A percentile compares a stretch with the other conserved stretches of the same genome.
Conservation (phyloP, 192 early-diverging fungal species). For the Entophlyctis helioformis region DNA sequence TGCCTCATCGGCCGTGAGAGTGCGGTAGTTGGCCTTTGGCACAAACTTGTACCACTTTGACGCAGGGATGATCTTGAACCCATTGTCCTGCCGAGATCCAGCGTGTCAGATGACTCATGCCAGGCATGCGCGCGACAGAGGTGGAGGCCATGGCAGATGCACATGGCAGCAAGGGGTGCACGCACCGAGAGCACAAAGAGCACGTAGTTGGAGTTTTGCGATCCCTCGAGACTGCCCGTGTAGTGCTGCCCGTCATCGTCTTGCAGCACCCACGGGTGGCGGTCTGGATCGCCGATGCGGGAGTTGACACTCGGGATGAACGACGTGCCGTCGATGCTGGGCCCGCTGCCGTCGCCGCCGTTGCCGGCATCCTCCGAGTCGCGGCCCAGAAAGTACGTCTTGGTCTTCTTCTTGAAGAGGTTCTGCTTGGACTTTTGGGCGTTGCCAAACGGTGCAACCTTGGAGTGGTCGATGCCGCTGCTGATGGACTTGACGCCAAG, state of each 20-base stretch:
- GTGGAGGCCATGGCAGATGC: too few species aligned
- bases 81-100: constrained; percentile 9
- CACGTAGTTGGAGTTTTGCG: background rate
- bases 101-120: background rate
- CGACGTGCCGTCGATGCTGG: too few species aligned
- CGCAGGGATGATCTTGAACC: constrained; percentile 26
- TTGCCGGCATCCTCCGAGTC: constrained; percentile 10
- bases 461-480: constrained; percentile 8
- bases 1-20: constrained; percentile 35
- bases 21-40: constrained; percentile 24
- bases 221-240: constrained; percentile 19
- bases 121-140: too few species aligned
- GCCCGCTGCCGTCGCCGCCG: constrained; percentile 2
- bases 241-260: constrained; percentile 18
- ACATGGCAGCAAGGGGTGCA: background rate
- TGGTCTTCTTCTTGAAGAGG: constrained; percentile 40
- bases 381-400: constrained; percentile 18
- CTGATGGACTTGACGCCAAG: too few species aligned
- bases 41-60: constrained; percentile 35
- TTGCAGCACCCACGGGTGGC: constrained; percentile 24
- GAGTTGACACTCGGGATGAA: too few species aligned
- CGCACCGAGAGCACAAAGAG: background rate
- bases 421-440: constrained; percentile 14
- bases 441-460: constrained; percentile 11
- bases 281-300: constrained; percentile 22